Evolutionary conservation across 805 yeast species (phyloP).

Genomic region (Candida cerambycidarum): DNA sequence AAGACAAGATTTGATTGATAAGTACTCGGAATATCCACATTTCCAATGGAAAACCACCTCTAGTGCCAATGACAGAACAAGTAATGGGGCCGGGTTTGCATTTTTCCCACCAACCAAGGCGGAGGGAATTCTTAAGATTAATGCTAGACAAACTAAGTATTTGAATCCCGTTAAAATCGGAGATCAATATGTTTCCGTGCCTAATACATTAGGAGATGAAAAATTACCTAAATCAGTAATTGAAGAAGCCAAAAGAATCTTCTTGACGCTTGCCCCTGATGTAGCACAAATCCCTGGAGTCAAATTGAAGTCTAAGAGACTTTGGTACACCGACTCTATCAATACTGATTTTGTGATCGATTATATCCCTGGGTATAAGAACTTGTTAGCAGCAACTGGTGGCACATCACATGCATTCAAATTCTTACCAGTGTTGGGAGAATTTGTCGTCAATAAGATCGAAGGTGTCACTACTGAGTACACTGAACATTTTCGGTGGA

Average conservation of each 20-base stretch:
- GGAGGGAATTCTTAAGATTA: conserved; percentile 9
- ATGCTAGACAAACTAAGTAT: conserved; percentile 9
- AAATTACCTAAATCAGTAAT: conserved; percentile 4
- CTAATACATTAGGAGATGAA: conserved; percentile 5
- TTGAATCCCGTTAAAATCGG: conserved; percentile 7
- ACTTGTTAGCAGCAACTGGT: conserved; percentile 33
- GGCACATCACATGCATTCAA: conserved; percentile 40
- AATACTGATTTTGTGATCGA: conserved; percentile 35
- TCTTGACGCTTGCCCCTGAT: conserved; percentile 4
- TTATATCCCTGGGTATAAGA: conserved; percentile 27
- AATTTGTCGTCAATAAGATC: conserved; percentile 3
- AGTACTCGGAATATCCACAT: conserved; percentile 33
- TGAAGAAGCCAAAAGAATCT: conserved; percentile 3
- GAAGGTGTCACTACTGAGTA: conserved; percentile 7
- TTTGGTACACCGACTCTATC: conserved; percentile 13
- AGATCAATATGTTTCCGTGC: conserved; percentile 2
- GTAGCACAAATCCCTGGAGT: conserved; percentile 1
- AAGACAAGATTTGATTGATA: conserved; percentile 24
- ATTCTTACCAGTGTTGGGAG: conserved; percentile 34
- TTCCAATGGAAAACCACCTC: conserved; percentile 27
- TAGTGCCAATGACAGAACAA: conserved; percentile 5
- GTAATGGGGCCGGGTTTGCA: conserved; percentile 7
- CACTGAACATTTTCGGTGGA: conserved; percentile 11
- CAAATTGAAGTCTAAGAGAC: conserved; percentile 2
- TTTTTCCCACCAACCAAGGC: conserved; percentile 5